phyloP scores from a whole-genome alignment of 768 basidiomycete species.

The Hortiboletus flavorubellus region DNA sequence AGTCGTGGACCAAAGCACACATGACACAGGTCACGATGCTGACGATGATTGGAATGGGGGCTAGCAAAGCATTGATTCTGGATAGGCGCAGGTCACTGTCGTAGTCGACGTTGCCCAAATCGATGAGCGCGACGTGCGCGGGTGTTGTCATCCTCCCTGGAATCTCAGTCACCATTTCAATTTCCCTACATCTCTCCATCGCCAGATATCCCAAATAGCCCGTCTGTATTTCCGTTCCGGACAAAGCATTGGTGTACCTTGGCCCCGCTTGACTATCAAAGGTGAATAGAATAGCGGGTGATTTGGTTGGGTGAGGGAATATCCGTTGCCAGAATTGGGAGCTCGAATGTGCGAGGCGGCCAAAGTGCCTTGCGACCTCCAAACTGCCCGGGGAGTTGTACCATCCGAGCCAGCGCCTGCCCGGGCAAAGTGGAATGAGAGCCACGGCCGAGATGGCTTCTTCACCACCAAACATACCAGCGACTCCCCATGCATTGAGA shows the following conservation, averaged over 20 bases:
- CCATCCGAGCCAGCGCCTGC: conserved; percentile 33
- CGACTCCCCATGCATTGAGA: conserved; percentile 30
- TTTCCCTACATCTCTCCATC: conserved; percentile 17
- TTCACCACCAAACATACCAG: conserved; percentile 35
- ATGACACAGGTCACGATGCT: conserved; percentile 23
- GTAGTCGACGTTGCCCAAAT: conserved; percentile 7
- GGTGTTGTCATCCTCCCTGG: conserved; percentile 14
- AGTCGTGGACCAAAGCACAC: conserved; percentile 27
- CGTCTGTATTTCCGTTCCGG: conserved; percentile 28
- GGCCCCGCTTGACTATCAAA: conserved; percentile 28
- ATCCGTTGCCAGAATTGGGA: conserved; percentile 23
- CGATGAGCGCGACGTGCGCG: conserved; percentile 17
- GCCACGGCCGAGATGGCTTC: conserved; percentile 31
- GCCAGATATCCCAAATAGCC: conserved; percentile 29
- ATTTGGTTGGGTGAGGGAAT: conserved; percentile 21
- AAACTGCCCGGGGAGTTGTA: conserved; percentile 36
- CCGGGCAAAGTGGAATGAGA: conserved; percentile 28
- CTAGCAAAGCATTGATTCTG: conserved; percentile 1
- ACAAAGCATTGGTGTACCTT: conserved; percentile 21
- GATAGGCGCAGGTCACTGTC: conserved; percentile 1
- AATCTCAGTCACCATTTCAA: background rate
- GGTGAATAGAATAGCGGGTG: conserved; percentile 22
- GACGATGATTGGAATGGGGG: conserved; percentile 24
- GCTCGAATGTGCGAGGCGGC: conserved; percentile 19
- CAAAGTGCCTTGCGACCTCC: conserved; percentile 29